phyloP scores from a whole-genome alignment of 768 basidiomycete genomes.

The Lactifluus hygrophoroides region DNA sequence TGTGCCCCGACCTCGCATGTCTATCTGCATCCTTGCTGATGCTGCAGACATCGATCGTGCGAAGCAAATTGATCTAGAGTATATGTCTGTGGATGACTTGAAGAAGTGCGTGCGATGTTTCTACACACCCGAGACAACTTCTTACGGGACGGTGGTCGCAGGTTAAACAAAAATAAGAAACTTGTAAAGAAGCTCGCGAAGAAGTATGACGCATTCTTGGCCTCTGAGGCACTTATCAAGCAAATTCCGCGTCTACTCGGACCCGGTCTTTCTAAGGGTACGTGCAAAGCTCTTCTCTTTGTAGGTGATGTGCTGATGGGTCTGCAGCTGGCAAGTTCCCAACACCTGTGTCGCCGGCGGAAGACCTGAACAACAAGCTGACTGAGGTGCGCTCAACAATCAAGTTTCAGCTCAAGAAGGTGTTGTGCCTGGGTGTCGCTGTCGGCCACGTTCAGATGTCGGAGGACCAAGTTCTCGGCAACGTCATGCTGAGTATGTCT shows the following conservation, averaged over 20 bases:
- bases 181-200: conserved; percentile 99
- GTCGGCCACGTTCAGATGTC: conserved; percentile 97
- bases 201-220: conserved; percentile 98
- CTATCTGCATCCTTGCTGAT: conserved; percentile 98
- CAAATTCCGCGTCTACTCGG: conserved; percentile 99
- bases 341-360: conserved; percentile 86
- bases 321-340: conserved; percentile 94
- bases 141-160: conserved; percentile 25
- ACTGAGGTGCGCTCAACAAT: conserved; percentile 96
- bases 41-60: conserved; percentile 98
- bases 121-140: neutral
- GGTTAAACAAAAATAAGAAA: conserved; percentile 99
- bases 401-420: conserved; percentile 99
- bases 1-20: conserved; percentile 98
- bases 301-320: neutral
- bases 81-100: conserved; percentile 99
- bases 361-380: conserved; percentile 86
- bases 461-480: conserved; percentile 92
- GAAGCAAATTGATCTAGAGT: conserved; percentile 95
- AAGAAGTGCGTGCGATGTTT: conserved; percentile 67
- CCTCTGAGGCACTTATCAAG: conserved; percentile 97
- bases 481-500: conserved; percentile 89
- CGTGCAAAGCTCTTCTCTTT: conserved; percentile 17
- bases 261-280: conserved; percentile 98
- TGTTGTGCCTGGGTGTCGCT: conserved; percentile 97